Evolutionary conservation across 139 green algal genomes (phyloP), one percentile per base, ranked within the genome.

Genomic region (Spirogloea muscicola): DNA sequence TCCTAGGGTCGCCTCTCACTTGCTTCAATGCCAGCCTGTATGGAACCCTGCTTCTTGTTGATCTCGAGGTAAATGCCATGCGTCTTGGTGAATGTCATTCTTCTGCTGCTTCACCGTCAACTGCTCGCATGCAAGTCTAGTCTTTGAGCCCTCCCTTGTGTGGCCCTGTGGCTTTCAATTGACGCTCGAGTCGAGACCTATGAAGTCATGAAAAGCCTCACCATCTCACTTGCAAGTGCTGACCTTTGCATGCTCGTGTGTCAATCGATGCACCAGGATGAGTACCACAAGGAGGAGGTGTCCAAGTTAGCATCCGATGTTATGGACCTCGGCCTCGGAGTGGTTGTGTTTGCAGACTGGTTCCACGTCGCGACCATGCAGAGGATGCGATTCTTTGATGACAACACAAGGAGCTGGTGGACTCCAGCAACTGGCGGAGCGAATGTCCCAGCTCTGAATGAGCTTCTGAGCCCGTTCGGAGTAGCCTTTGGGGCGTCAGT

Each of bases 391-490:
- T 98, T 98, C 82, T 98, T 95, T 77, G 94, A 98, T 66, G 94
- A 99, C 88, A 99, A 99, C 88, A 98, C 94, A 0, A 87, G 93
- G 44, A 75, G 25, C 37, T 84, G 87, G 87, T 87, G 77, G 34
- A 85, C 1, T 18, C 29, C 74, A 1, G 70, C 70, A 29, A 79
- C 70, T 42, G 93, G 93, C 18, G 94, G 94, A 13, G 87, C 88
- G n/a, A 97, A 99, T 77, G 85, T 99, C 33, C 94, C 94, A 10
- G 94, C 91, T 0, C 72, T 99, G 6, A 99, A 99, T 77, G 91
- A 97, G 39, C 77, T 99, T 65, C 86, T 99, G 48, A 72, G 65
- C 9, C 84, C 85, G 0, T 95, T 90, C 63, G 87, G 86, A 2
- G 86, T 94, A n/a, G 87, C 85, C 1, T 90, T 98, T 29, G 90